Evolutionary conservation across 495 filamentous ascomycete genomes (phyloP).

Genomic region (Parathielavia hyrcaniae): DNA sequence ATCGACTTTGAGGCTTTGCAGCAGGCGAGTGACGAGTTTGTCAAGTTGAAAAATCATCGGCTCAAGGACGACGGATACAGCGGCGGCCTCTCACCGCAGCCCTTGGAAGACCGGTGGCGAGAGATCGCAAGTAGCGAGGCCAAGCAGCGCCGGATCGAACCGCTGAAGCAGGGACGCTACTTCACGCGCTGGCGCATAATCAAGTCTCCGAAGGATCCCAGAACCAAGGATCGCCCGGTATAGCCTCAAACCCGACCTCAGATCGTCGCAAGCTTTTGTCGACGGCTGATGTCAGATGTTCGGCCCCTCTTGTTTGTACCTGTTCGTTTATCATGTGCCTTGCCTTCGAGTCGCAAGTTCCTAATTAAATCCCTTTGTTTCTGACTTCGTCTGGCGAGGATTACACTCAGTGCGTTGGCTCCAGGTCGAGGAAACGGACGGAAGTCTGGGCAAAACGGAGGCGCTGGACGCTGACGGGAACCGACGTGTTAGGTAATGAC

Average conservation of each 20-base stretch:
- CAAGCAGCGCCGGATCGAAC: background rate
- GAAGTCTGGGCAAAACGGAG: no score
- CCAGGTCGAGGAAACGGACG: no score
- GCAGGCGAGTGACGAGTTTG: background rate
- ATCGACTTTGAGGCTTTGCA: conserved; percentile 3
- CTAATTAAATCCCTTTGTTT: no score
- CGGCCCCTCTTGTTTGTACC: no score
- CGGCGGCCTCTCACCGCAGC: background rate
- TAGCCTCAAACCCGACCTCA: background rate
- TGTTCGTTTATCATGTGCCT: no score
- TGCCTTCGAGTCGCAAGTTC: no score
- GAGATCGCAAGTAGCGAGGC: conserved; percentile 6
- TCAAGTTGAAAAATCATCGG: background rate
- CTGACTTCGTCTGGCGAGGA: no score
- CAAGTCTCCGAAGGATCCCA: conserved; percentile 3
- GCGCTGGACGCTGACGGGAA: no score
- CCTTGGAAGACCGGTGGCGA: conserved; percentile 5
- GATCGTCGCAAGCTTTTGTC: no score
- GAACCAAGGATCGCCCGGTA: background rate
- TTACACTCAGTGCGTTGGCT: no score
- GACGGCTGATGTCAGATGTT: no score
- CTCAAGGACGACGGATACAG: background rate
- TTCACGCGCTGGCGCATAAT: conserved; percentile 6
- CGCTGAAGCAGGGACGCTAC: conserved; percentile 3
- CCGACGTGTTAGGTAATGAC: no score